phyloP scores from a whole-genome alignment of 2,329 filamentous ascomycete genomes.

The Penicillium italicum region DNA sequence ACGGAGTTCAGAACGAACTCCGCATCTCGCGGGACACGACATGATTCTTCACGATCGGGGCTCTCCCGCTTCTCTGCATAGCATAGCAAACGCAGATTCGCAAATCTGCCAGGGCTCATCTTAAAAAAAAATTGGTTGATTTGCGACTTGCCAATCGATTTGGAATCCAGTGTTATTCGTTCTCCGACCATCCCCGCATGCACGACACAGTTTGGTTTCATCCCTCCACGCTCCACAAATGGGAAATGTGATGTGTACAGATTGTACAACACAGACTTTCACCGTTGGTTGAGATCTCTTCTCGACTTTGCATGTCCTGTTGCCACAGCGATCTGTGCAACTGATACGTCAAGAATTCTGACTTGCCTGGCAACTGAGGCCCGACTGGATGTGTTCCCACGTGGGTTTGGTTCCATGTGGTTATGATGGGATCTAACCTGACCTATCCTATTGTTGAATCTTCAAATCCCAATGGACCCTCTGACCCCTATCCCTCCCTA shows the following conservation, averaged over 20 bases:
- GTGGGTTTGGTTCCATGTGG: constrained; percentile 5
- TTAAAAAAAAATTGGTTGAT: background rate
- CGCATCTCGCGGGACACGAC: background rate
- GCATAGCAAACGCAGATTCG: background rate
- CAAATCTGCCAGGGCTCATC: background rate
- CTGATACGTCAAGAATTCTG: background rate
- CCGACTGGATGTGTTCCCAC: background rate
- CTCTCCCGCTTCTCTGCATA: background rate
- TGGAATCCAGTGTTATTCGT: background rate
- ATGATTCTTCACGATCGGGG: constrained; percentile 1
- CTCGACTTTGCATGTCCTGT: background rate
- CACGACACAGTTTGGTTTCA: background rate
- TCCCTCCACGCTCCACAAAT: background rate
- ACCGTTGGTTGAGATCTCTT: background rate
- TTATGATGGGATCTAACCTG: background rate
- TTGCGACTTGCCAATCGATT: background rate
- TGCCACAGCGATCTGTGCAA: background rate
- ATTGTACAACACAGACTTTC: background rate
- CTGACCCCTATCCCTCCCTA: background rate
- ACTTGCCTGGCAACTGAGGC: background rate
- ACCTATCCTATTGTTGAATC: background rate
- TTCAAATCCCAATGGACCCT: background rate
- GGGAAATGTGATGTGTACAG: constrained; percentile 2
- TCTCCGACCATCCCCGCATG: constrained; percentile 1
- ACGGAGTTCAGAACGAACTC: background rate